Conservation (phyloP, 805 yeast species). For the Cyberlindnera euphorbiae region DNA sequence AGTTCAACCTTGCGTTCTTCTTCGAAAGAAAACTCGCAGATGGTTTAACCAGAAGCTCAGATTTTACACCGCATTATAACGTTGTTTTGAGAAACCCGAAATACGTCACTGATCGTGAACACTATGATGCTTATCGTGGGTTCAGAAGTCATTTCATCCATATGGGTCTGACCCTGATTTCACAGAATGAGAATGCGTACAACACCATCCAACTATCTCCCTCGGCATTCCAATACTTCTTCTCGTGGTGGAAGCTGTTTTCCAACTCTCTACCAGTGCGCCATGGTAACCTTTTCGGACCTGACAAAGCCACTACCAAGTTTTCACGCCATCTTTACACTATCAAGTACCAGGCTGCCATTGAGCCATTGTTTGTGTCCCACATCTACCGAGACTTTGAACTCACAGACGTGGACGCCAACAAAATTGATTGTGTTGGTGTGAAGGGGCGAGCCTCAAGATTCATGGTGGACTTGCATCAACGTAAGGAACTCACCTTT, state of each 20-base stretch:
- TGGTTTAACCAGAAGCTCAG: slow-evolving; percentile 34
- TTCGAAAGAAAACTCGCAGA: slow-evolving; percentile 42
- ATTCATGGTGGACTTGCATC: slow-evolving; percentile 64
- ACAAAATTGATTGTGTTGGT: slow-evolving; percentile 52
- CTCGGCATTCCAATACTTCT: slow-evolving; percentile 58
- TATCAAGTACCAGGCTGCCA: slow-evolving; percentile 70
- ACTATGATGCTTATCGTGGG: slow-evolving; percentile 76
- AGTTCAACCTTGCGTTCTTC: slow-evolving; percentile 51
- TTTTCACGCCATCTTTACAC: slow-evolving; percentile 73
- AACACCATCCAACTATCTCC: slow-evolving; percentile 81
- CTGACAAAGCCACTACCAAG: slow-evolving; percentile 50
- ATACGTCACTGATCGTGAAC: slow-evolving; percentile 37
- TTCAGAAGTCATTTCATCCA: slow-evolving; percentile 83
- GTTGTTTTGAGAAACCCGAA: slow-evolving; percentile 54
- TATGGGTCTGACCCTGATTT: slow-evolving; percentile 52
- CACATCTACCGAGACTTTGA: slow-evolving; percentile 60
- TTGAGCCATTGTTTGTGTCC: slow-evolving; percentile 69
- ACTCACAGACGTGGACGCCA: slow-evolving; percentile 34
- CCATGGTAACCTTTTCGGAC: slow-evolving; percentile 66
- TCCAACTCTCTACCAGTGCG: slow-evolving; percentile 79
- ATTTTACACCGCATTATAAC: slow-evolving; percentile 57
- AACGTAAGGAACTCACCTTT: slow-evolving; percentile 44
- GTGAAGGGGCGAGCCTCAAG: slow-evolving; percentile 54
- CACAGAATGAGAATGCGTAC: slow-evolving; percentile 38
- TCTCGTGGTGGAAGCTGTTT: slow-evolving; percentile 82